These are phyloP conservation scores for Cercospora zeae-maydis DNA, from an alignment of 2,329 filamentous ascomycete species.

Conservation along the genomic window DNA sequence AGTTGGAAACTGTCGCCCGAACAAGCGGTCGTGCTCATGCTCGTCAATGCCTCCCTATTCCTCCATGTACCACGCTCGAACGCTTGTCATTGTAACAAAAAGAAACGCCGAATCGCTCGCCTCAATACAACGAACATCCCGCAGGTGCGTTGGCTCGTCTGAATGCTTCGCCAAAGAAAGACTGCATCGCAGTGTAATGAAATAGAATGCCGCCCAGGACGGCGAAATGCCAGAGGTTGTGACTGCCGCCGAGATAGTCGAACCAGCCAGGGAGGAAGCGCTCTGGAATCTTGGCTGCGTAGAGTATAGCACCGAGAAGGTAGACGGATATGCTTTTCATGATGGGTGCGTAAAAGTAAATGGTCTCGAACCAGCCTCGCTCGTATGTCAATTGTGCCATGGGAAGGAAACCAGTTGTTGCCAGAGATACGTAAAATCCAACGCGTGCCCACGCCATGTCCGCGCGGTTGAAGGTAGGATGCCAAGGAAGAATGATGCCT, in stretches of 20 bases:
- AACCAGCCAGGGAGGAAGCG: slow-evolving; percentile 89
- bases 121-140: slow-evolving; percentile 15
- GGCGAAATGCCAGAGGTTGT: slow-evolving; percentile 96
- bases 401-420: slow-evolving; percentile 82
- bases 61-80: slow-evolving; percentile 7
- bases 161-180: slow-evolving; percentile 69
- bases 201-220: slow-evolving; percentile 95
- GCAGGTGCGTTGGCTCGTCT: slow-evolving; percentile 26
- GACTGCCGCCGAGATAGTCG: slow-evolving; percentile 90
- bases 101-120: not conserved
- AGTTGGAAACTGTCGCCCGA: not conserved
- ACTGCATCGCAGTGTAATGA: slow-evolving; percentile 93
- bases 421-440: slow-evolving; percentile 83
- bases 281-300: slow-evolving; percentile 89
- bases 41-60: not conserved
- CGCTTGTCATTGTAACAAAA: slow-evolving; percentile 4
- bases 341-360: slow-evolving; percentile 84
- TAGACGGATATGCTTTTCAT: slow-evolving; percentile 84
- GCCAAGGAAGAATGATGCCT: slow-evolving; percentile 91
- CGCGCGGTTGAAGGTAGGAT: slow-evolving; percentile 84
- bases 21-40: not conserved
- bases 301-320: slow-evolving; percentile 76
- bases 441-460: slow-evolving; percentile 95
- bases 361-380: slow-evolving; percentile 74
- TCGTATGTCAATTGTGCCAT: slow-evolving; percentile 77